These are phyloP conservation scores for Nicotiana tabacum DNA, from an alignment of 257 asterid species.

Conservation along the genomic window DNA sequence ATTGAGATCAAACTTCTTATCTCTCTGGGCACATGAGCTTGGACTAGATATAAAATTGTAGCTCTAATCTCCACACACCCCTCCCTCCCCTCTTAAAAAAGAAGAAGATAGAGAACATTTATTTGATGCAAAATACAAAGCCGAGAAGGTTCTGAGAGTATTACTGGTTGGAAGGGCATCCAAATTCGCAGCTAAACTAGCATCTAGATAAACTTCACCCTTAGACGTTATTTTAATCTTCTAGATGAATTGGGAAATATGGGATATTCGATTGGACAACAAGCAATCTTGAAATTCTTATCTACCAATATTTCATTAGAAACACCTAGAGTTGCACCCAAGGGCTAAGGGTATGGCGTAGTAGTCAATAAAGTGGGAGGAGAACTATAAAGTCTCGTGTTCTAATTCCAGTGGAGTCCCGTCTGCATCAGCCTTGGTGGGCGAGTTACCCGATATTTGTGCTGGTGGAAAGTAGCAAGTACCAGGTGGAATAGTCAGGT, in stretches of 20 bases:
- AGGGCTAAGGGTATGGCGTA: no score
- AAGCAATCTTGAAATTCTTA: not conserved
- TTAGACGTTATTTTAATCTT: not conserved
- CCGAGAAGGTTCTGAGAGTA: not conserved
- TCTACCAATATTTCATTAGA: not conserved
- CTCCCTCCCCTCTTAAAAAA: not conserved
- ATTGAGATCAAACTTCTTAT: not conserved
- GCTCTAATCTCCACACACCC: not conserved
- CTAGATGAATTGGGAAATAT: constrained; percentile 4
- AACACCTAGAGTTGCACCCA: not conserved
- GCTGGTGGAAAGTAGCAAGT: no score
- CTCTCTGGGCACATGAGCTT: not conserved
- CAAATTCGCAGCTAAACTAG: not conserved
- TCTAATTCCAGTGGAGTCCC: no score
- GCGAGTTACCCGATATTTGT: no score
- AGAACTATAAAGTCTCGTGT: no score
- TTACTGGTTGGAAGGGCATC: not conserved
- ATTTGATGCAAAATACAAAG: not conserved
- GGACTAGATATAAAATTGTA: not conserved
- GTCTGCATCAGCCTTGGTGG: no score
- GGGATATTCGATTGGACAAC: not conserved
- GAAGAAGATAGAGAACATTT: not conserved
- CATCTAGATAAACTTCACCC: not conserved
- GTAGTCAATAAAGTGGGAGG: no score
- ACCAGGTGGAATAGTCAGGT: no score